These are phyloP conservation scores for Gymnopilus dilepis DNA, from an alignment of 768 basidiomycete genomes.

Conservation along the genomic window DNA sequence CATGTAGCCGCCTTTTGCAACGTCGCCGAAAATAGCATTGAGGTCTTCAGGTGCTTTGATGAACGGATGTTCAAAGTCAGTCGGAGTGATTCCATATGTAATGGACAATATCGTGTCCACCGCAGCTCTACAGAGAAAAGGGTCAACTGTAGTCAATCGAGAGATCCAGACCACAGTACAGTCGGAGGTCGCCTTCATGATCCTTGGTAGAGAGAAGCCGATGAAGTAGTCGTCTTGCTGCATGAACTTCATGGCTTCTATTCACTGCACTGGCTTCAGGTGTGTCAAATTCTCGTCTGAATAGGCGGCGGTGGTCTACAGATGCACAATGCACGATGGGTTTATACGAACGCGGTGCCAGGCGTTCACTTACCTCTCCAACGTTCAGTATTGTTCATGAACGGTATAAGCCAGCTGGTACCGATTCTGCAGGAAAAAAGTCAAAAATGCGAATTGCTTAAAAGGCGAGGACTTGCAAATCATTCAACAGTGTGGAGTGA, in stretches of 20 bases:
- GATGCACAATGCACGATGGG: not conserved
- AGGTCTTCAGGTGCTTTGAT: conserved; percentile 3
- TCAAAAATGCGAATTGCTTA: not conserved
- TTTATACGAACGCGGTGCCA: no score
- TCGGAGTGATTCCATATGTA: conserved; percentile 8
- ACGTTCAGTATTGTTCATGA: conserved; percentile 7
- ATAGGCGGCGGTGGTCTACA: conserved; percentile 3
- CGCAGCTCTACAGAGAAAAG: not conserved
- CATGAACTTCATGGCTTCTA: not conserved
- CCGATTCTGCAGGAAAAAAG: not conserved
- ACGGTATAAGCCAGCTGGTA: conserved; percentile 2
- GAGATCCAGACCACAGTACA: not conserved
- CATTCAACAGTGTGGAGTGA: conserved; percentile 1
- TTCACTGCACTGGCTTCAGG: not conserved
- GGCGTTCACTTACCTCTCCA: not conserved
- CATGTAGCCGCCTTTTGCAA: conserved; percentile 6
- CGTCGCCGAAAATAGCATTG: conserved; percentile 9
- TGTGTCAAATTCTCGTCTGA: conserved; percentile 7
- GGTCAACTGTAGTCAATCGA: not conserved
- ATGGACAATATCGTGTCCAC: conserved; percentile 5
- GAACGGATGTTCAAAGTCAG: conserved; percentile 3
- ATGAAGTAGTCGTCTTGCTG: not conserved
- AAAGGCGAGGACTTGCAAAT: not conserved
- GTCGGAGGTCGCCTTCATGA: conserved; percentile 10
- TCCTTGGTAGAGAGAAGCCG: not conserved